These are phyloP conservation scores for Bolboschoenus planiculmis DNA, from an alignment of 176 grass and related monocot genomes.

Conservation along the genomic window DNA sequence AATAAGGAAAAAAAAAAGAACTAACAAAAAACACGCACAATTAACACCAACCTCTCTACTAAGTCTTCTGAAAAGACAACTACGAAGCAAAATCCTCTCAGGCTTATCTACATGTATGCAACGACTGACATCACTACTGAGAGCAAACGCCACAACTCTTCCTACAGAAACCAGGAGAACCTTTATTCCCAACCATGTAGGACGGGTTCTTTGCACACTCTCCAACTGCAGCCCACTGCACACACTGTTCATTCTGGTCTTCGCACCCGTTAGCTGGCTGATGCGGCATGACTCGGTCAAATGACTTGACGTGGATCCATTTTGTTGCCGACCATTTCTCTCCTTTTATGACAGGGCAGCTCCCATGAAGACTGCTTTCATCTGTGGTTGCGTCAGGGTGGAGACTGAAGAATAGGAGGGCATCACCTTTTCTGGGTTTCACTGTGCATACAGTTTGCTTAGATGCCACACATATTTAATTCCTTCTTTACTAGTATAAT, in stretches of 20 bases:
- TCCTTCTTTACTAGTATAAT: not conserved
- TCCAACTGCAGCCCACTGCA: slow-evolving; percentile 64
- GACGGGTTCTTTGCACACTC: slow-evolving; percentile 84
- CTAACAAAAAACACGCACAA: not conserved
- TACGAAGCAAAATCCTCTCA: not conserved
- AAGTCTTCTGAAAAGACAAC: not conserved
- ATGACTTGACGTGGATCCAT: slow-evolving; percentile 97
- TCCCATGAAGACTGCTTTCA: slow-evolving; percentile 69
- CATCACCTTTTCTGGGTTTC: slow-evolving; percentile 70
- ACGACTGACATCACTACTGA: slow-evolving; percentile 25
- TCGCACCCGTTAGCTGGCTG: slow-evolving; percentile 31
- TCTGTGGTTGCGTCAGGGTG: slow-evolving; percentile 61
- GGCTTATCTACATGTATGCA: not conserved
- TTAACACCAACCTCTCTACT: not conserved
- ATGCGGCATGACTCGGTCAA: slow-evolving; percentile 29
- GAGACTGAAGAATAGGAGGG: slow-evolving; percentile 87
- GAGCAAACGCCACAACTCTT: slow-evolving; percentile 73
- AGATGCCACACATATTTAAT: not conserved
- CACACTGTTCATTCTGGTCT: slow-evolving; percentile 53
- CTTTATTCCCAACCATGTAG: slow-evolving; percentile 81
- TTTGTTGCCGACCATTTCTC: slow-evolving; percentile 94
- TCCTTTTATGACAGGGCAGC: slow-evolving; percentile 72
- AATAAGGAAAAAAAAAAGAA: not conserved
- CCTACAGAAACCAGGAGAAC: slow-evolving; percentile 67
- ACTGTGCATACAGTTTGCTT: slow-evolving; percentile 32